These are phyloP conservation scores for Pyrrhoderma lamaoense DNA, from an alignment of 1,284 basidiomycete species.

Conservation along the genomic window DNA sequence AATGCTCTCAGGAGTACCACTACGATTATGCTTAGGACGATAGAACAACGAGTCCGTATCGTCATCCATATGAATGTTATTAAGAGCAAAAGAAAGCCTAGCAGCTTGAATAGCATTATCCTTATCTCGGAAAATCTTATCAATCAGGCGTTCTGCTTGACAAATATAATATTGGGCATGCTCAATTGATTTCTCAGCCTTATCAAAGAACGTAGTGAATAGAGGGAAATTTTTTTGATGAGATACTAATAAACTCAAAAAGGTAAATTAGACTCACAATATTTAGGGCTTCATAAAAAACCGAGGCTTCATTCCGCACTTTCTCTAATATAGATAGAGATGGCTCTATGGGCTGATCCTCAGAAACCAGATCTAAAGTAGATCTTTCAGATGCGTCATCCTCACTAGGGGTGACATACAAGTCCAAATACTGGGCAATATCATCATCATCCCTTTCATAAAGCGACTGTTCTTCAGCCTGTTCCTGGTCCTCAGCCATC, in stretches of 20 bases:
- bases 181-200: slow-evolving; percentile 12
- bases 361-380: background rate
- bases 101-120: slow-evolving; percentile 8
- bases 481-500: slow-evolving; percentile 1
- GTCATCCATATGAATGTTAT: background rate
- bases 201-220: no score
- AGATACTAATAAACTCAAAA: background rate
- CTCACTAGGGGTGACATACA: background rate
- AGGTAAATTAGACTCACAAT: slow-evolving; percentile 2
- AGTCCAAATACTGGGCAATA: slow-evolving; percentile 2
- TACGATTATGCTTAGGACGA: background rate
- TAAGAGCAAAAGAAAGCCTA: slow-evolving; percentile 6
- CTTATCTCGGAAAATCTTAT: slow-evolving; percentile 11
- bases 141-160: slow-evolving; percentile 9
- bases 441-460: background rate
- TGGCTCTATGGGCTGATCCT: background rate
- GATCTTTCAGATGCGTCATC: background rate
- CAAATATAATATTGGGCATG: slow-evolving; percentile 5
- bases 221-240: no score
- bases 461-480: background rate
- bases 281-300: slow-evolving; percentile 4
- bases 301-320: slow-evolving; percentile 3
- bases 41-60: no score
- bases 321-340: slow-evolving; percentile 1
- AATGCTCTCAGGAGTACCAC: no score